Conservation (phyloP, 2,329 filamentous ascomycete genomes). For the Rosellinia necatrix region DNA sequence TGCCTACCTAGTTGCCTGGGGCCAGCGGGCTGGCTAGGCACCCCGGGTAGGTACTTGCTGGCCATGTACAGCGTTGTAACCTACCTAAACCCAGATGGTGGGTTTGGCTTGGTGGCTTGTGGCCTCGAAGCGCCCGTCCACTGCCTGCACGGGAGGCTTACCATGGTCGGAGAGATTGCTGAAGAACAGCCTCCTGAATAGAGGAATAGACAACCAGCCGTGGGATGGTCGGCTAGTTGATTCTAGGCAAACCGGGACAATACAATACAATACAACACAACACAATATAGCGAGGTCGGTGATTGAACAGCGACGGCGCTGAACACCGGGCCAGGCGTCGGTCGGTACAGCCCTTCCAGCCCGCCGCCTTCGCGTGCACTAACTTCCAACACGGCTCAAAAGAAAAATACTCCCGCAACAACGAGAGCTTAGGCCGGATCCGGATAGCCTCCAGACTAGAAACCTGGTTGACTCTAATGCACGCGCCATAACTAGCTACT, state of each 20-base stretch:
- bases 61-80: neutral
- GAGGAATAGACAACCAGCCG: neutral
- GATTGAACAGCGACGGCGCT: neutral
- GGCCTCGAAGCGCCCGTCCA: slow-evolving; percentile 10
- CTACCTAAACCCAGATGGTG: neutral
- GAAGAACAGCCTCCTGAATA: neutral
- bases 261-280: too few relatives aligned
- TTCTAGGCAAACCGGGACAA: too few relatives aligned
- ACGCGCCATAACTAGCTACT: too few relatives aligned
- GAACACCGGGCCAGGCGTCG: slow-evolving; percentile 5
- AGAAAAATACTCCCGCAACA: too few relatives aligned
- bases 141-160: neutral
- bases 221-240: too few relatives aligned
- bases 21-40: slow-evolving; percentile 31
- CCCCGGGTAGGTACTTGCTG: slow-evolving; percentile 35
- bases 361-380: too few relatives aligned
- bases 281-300: too few relatives aligned
- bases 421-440: slow-evolving; percentile 10
- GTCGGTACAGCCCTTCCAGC: too few relatives aligned
- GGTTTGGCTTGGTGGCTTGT: slow-evolving; percentile 21
- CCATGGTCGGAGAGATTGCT: neutral
- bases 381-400: neutral
- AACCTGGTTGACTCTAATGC: neutral
- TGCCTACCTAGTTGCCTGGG: slow-evolving; percentile 28
- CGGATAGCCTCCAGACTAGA: slow-evolving; percentile 9